These are phyloP conservation scores for Thalassiosira sp. DNA, from an alignment of 352 stramenopile genomes.

Conservation along the genomic window DNA sequence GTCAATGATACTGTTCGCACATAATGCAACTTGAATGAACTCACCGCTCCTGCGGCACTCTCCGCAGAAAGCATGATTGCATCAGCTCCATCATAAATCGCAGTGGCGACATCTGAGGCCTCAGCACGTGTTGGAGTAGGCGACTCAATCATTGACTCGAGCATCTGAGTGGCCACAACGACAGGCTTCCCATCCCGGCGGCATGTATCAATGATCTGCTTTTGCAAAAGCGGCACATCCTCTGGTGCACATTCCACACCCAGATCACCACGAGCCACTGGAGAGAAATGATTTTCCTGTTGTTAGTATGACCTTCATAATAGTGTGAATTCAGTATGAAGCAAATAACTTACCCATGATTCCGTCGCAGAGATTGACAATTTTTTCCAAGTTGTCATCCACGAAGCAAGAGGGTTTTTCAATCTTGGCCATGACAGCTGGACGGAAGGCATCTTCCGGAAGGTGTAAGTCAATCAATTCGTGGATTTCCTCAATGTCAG, in stretches of 20 bases:
- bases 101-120: slow-evolving; percentile 84
- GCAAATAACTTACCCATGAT: slow-evolving; percentile 55
- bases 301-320: not conserved
- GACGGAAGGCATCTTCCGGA: slow-evolving; percentile 78
- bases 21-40: slow-evolving; percentile 20
- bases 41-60: slow-evolving; percentile 76
- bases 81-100: slow-evolving; percentile 81
- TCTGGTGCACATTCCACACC: slow-evolving; percentile 95
- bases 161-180: slow-evolving; percentile 87
- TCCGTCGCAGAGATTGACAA: slow-evolving; percentile 94
- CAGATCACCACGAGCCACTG: slow-evolving; percentile 93
- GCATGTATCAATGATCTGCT: slow-evolving; percentile 88
- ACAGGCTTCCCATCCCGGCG: slow-evolving; percentile 84
- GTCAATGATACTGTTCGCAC: no score
- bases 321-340: not conserved
- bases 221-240: slow-evolving; percentile 88
- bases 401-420: slow-evolving; percentile 95
- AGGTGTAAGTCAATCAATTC: slow-evolving; percentile 80
- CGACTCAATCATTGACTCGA: slow-evolving; percentile 87
- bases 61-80: slow-evolving; percentile 86
- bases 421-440: slow-evolving; percentile 96
- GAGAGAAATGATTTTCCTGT: no score
- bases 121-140: slow-evolving; percentile 84
- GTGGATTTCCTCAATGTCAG: slow-evolving; percentile 96
- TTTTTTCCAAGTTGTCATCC: slow-evolving; percentile 90